phyloP scores from a whole-genome alignment of 345 rosid genomes.

The Atalantia buxifolia region DNA sequence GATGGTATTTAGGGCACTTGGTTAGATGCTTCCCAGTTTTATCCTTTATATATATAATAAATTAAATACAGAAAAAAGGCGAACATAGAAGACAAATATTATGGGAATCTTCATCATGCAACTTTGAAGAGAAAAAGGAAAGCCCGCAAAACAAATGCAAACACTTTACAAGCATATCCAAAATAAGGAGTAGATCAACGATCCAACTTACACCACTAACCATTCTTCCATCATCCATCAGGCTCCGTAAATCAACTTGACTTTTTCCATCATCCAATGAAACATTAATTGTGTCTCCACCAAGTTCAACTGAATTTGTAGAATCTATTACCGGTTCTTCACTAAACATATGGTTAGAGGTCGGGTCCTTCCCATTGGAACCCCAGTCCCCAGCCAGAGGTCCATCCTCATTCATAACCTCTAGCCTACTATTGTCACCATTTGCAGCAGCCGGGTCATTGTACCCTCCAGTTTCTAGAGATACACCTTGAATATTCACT shows the following conservation, averaged over 20 bases:
- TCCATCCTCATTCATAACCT: conserved; percentile 29
- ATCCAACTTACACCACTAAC: conserved; percentile 43
- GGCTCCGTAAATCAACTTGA: conserved; percentile 33
- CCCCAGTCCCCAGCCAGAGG: conserved; percentile 27
- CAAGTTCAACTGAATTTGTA: conserved; percentile 22
- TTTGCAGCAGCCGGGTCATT: conserved; percentile 26
- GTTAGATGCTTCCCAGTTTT: neutral
- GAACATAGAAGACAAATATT: neutral
- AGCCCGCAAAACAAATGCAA: neutral
- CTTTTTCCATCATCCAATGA: conserved; percentile 24
- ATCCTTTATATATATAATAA: too few species aligned
- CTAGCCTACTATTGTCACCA: conserved; percentile 30
- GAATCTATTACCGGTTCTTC: conserved; percentile 32
- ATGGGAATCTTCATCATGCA: neutral
- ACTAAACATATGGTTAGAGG: conserved; percentile 18
- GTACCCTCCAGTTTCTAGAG: conserved; percentile 28
- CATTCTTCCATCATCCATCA: conserved; percentile 29
- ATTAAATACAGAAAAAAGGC: neutral
- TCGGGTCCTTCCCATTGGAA: conserved; percentile 31
- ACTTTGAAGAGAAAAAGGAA: neutral
- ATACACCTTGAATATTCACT: conserved; percentile 14
- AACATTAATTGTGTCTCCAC: conserved; percentile 14
- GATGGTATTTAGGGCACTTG: neutral
- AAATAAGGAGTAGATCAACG: neutral
- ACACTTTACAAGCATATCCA: conserved; percentile 8